Conservation (phyloP, 2,329 filamentous ascomycete genomes). For the Scytalidium lignicola region DNA sequence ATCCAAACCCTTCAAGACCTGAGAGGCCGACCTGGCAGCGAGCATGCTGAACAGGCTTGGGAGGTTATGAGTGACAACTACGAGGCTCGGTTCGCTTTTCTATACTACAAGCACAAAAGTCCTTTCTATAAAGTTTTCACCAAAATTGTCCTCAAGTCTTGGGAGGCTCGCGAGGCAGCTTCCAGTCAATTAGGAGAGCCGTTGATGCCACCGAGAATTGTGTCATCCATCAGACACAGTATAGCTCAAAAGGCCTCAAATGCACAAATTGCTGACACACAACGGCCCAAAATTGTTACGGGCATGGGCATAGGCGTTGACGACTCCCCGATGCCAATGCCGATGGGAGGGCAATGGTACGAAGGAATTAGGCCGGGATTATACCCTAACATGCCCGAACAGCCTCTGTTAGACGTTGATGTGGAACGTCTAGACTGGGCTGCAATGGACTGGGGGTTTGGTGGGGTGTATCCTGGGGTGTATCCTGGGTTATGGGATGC, state of each 20-base stretch:
- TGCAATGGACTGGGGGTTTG: constrained; percentile 21
- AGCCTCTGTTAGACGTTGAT: constrained; percentile 17
- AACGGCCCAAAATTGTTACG: background rate
- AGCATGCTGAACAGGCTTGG: constrained; percentile 24
- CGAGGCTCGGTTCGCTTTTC: constrained; percentile 16
- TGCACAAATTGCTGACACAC: constrained; percentile 1
- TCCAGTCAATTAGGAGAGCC: constrained; percentile 12
- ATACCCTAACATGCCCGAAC: constrained; percentile 10
- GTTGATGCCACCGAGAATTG: constrained; percentile 15
- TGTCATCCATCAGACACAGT: constrained; percentile 16
- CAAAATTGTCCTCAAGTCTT: constrained; percentile 20
- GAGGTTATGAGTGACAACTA: constrained; percentile 21
- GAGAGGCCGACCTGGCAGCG: constrained; percentile 17
- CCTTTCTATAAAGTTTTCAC: constrained; percentile 17
- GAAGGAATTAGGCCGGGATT: constrained; percentile 2
- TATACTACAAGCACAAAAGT: constrained; percentile 4
- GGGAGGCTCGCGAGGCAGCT: constrained; percentile 18
- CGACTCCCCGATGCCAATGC: constrained; percentile 8
- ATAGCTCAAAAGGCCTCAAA: constrained; percentile 7
- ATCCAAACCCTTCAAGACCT: constrained; percentile 29
- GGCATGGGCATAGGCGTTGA: constrained; percentile 4
- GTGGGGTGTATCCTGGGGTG: too few species aligned
- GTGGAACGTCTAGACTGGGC: constrained; percentile 22
- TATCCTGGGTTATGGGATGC: too few species aligned
- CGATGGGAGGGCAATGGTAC: constrained; percentile 9